Evolutionary conservation across 164 flowering plant species (phyloP), one percentile per base, ranked within the genome.

Genomic region (Umbilicus rupestris): DNA sequence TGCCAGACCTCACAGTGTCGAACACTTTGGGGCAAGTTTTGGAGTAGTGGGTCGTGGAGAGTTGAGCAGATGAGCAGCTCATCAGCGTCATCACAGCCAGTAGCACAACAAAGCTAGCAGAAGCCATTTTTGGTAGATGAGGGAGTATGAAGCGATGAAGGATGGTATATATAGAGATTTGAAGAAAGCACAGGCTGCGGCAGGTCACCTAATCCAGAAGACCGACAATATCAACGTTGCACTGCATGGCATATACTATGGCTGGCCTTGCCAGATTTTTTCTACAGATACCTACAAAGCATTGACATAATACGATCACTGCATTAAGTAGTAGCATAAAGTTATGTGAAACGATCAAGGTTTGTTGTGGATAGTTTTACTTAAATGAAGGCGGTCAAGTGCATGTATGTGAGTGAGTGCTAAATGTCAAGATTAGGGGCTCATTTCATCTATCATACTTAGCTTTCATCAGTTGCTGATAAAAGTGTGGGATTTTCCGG

Each of bases 11-110:
- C 9, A 80, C 86, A 33, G 80, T 75, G 39, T 62, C 65, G 35
- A 37, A 65, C 28, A 85, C 68, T 6, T 62, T 82, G 1, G 86
- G 86, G 68, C 89, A 85, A 47, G 77, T 20, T n/a, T 62, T 70
- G 2, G 72, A 69, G 29, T 84, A 84, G 70, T 79, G 79, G 66
- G n/a, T 69, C 8, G 80, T 22, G 0, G 83, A 72, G 20, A 82
- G 86, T 67, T 84, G 88, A 1, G 78, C 86, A 58, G 69, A 20
- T 41, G 72, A 55, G 60, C 33, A 4, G 11, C 35, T 71, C 39
- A 73, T 33, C n/a, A 68, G 63, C 17, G 71, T 29, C 1, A 11
- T 26, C 3, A 15, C 33, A 47, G 55, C 24, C 11, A 47, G 24
- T 20, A 47, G 6, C 22, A 28, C 31, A 12, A 33, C 60, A 55